Evolutionary conservation across 768 basidiomycete genomes (phyloP).

Genomic region (Trametopsis cervina): DNA sequence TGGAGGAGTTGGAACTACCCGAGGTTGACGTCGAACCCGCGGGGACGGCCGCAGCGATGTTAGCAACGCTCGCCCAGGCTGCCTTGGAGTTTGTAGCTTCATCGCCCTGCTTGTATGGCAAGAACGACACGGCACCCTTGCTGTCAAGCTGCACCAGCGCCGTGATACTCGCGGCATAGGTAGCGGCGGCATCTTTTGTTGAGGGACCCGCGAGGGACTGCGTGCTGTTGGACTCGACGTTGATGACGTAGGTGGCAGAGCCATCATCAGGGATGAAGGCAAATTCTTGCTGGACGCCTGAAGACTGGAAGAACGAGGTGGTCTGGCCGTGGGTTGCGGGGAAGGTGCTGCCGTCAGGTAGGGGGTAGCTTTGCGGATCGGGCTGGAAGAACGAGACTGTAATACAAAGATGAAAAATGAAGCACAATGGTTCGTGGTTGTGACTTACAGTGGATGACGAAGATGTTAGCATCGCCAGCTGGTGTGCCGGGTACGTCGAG

Average conservation of each 20-base stretch:
- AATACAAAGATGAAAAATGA: neutral
- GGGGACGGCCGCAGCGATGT: slow-evolving; percentile 34
- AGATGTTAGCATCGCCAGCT: slow-evolving; percentile 71
- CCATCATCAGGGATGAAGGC: slow-evolving; percentile 74
- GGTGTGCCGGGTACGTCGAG: slow-evolving; percentile 58
- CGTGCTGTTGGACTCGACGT: slow-evolving; percentile 68
- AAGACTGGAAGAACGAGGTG: slow-evolving; percentile 58
- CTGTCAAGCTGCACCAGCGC: slow-evolving; percentile 65
- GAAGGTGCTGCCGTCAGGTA: slow-evolving; percentile 41
- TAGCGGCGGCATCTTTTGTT: slow-evolving; percentile 49
- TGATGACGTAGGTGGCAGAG: slow-evolving; percentile 64
- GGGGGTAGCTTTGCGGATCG: slow-evolving; percentile 48
- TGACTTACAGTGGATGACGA: slow-evolving; percentile 79
- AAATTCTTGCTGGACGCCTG: slow-evolving; percentile 63
- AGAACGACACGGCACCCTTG: slow-evolving; percentile 50
- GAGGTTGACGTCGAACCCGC: slow-evolving; percentile 8
- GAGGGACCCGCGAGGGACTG: slow-evolving; percentile 51
- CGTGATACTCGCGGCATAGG: slow-evolving; percentile 55
- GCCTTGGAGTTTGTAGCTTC: slow-evolving; percentile 36
- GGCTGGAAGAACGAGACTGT: slow-evolving; percentile 79
- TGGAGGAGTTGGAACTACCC: neutral
- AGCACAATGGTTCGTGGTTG: neutral
- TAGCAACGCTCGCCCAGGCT: slow-evolving; percentile 40
- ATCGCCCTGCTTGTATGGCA: slow-evolving; percentile 48
- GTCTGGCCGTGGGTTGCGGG: slow-evolving; percentile 64